Conservation (phyloP, 306 rosid species). For the Cotoneaster glaucophyllus region DNA sequence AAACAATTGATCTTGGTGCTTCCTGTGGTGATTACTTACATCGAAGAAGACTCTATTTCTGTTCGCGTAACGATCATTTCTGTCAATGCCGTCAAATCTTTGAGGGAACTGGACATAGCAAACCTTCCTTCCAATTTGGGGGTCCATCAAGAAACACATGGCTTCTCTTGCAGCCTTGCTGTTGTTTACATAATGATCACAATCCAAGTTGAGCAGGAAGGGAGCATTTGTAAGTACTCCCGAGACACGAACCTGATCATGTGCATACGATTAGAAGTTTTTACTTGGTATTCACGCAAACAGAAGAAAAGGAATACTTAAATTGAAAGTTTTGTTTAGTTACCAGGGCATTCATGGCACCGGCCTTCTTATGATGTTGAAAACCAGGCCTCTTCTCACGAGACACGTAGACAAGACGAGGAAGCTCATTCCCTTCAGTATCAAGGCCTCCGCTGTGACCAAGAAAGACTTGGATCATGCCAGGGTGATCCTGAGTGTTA, state of each 20-base stretch:
- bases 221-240: constrained; percentile 92
- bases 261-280: not conserved
- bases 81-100: constrained; percentile 88
- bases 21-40: constrained; percentile 29
- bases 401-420: constrained; percentile 91
- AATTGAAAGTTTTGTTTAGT: not conserved
- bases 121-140: constrained; percentile 71
- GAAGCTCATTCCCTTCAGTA: constrained; percentile 82
- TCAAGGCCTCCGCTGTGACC: constrained; percentile 93
- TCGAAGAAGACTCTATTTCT: constrained; percentile 85
- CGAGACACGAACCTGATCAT: constrained; percentile 82
- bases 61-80: constrained; percentile 90
- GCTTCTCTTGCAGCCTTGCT: constrained; percentile 81
- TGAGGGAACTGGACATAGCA: constrained; percentile 91
- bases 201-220: constrained; percentile 86
- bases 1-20: not conserved
- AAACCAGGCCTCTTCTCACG: constrained; percentile 95
- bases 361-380: constrained; percentile 93
- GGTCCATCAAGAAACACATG: constrained; percentile 96
- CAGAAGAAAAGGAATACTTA: constrained; percentile 8
- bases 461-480: constrained; percentile 96
- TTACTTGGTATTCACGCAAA: not conserved
- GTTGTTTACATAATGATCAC: constrained; percentile 87
- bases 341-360: constrained; percentile 97
- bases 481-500: constrained; percentile 93